Evolutionary conservation across 2,329 filamentous ascomycete genomes (phyloP), one percentile per base, ranked within the genome.

Genomic region (Coniella vitis): DNA sequence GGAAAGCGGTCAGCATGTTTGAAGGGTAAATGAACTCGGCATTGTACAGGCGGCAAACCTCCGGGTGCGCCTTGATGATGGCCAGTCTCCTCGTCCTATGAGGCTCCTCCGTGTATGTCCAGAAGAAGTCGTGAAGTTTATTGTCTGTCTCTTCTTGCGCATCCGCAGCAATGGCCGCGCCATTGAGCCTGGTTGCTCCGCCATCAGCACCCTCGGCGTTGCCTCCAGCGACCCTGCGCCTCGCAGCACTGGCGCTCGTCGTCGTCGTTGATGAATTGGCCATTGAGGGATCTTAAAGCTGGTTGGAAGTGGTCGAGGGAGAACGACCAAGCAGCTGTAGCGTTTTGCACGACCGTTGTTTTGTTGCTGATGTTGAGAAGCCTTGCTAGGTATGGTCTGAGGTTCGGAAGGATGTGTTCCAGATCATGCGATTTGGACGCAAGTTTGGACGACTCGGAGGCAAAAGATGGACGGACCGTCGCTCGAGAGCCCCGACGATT

Each of bases 41-140:
- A 22, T 10, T 10, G 22, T 16, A 3, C 3, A 4, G 35, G 14
- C 36, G 16, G 19, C 29, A 3, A 34, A 55, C 90, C 78, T 98
- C 91, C 40, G 93, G 93, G 65, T 98, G 91, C 48, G 91, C 90
- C 73, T 96, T 97, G 70, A 98, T 97, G 61, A 98, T 98, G 54
- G 90, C 89, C 59, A 91, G 81, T 49, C 93, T 81, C 58, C 93
- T 78, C 29, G 91, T 93, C 58, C 90, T 82, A 69, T 98, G 93
- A 54, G 93, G 93, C 70, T 98, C 93, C 67, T 98, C 93, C 9
- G 93, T 96, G 65, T 98, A 97, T 36, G 93, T 95, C 93, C 94
- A 97, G 72, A 95, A 95, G 76, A 97, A 97, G 65, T 83, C 77
- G 54, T 83, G 61, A 17, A 48, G 37, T 25, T 48, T 51, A 55